A percentile compares a stretch with the other conserved stretches of the same genome.
Conservation (phyloP, 805 yeast genomes). For the Kuraishia cidri region DNA sequence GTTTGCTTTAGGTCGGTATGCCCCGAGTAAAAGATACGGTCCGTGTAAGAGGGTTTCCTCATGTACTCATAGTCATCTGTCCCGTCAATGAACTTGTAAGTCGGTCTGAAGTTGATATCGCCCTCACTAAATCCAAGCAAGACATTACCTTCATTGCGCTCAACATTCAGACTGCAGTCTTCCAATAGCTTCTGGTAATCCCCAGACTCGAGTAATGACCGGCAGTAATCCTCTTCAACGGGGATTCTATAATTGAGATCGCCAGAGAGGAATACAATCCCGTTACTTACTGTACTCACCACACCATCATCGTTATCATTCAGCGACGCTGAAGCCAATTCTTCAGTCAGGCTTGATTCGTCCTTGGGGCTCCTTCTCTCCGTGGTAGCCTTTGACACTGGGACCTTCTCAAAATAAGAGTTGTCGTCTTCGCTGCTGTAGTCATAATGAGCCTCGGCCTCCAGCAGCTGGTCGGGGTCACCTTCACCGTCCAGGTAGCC, state of each 20-base stretch:
- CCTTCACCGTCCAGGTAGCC: neutral
- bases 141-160: constrained; percentile 21
- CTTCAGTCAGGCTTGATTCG: neutral
- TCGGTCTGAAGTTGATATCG: constrained; percentile 39
- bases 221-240: neutral
- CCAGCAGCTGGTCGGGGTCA: neutral
- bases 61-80: constrained; percentile 17
- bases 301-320: neutral
- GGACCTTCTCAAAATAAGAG: neutral
- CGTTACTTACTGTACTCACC: constrained; percentile 4
- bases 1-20: constrained; percentile 8
- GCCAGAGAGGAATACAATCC: constrained; percentile 29
- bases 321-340: neutral
- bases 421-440: neutral
- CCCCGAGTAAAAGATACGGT: constrained; percentile 36
- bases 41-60: constrained; percentile 52
- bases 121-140: constrained; percentile 40
- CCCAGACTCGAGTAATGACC: constrained; percentile 10
- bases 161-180: constrained; percentile 32
- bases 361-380: too few species aligned
- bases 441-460: neutral
- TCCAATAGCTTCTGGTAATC: constrained; percentile 25
- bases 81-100: constrained; percentile 31
- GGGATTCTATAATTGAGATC: constrained; percentile 36
- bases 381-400: neutral